phyloP scores from a whole-genome alignment of 495 filamentous ascomycete genomes.

The Friedmanniomyces endolithicus region DNA sequence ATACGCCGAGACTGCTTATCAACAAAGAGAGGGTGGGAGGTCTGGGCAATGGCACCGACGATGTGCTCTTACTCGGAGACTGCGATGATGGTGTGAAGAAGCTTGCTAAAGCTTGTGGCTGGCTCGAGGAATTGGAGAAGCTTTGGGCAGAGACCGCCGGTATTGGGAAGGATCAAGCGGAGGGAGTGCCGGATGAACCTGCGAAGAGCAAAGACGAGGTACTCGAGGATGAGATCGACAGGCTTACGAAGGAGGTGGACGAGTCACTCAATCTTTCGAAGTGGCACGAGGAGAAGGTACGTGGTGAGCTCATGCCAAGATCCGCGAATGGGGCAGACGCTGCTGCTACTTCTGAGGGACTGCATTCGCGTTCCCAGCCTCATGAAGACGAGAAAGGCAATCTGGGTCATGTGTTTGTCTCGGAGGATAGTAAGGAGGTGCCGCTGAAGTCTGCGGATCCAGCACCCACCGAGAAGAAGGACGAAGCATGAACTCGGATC shows the following conservation, averaged over 20 bases:
- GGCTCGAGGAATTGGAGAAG: conserved; percentile 70
- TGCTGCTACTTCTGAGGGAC: not conserved
- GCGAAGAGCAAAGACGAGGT: conserved; percentile 39
- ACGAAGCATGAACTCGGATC: not conserved
- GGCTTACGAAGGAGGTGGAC: conserved; percentile 31
- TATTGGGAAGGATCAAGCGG: conserved; percentile 11
- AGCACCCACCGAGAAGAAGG: not conserved
- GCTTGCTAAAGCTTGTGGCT: conserved; percentile 71
- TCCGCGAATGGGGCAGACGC: not conserved
- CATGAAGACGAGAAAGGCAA: conserved; percentile 9
- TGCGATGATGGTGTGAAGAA: conserved; percentile 77
- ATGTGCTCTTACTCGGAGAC: conserved; percentile 60
- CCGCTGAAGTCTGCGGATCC: not conserved
- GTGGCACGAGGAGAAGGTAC: conserved; percentile 17
- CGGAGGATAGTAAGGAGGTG: not conserved
- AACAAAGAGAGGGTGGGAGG: conserved; percentile 78
- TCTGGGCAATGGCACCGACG: conserved; percentile 61
- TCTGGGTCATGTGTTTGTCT: conserved; percentile 16
- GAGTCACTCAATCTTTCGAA: conserved; percentile 28
- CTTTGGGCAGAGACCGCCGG: conserved; percentile 48
- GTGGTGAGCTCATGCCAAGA: not conserved
- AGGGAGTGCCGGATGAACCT: conserved; percentile 22
- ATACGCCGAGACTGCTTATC: conserved; percentile 65
- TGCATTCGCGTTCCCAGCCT: not conserved
- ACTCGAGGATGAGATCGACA: conserved; percentile 32